Percentiles rank a stretch among this genome's conserved stretches.
Conservation (phyloP, 257 asterid genomes). For the Penstemon eatonii region DNA sequence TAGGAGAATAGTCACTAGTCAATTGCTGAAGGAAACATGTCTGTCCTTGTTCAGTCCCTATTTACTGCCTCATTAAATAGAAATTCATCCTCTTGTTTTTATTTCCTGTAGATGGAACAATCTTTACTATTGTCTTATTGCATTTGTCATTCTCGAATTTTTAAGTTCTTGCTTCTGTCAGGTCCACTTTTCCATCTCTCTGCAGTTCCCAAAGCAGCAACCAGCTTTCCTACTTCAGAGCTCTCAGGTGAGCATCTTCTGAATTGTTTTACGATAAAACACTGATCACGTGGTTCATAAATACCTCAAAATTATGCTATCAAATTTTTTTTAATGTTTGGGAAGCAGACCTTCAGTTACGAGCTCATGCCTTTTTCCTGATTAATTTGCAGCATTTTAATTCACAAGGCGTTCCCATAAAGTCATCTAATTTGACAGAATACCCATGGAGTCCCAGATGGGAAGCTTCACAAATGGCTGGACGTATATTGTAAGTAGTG, state of each 20-base stretch:
- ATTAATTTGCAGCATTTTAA: conserved; percentile 60
- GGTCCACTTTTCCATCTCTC: conserved; percentile 77
- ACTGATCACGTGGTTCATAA: neutral
- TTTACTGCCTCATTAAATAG: neutral
- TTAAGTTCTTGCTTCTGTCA: conserved; percentile 31
- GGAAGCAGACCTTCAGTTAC: neutral
- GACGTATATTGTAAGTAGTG: conserved; percentile 66
- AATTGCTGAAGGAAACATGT: neutral
- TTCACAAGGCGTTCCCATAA: conserved; percentile 58
- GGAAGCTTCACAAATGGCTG: conserved; percentile 77
- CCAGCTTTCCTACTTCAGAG: conserved; percentile 80
- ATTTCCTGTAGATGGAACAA: conserved; percentile 18
- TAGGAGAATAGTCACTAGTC: conserved; percentile 7
- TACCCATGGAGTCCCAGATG: conserved; percentile 97
- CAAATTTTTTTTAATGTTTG: neutral
- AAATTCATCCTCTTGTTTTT: neutral
- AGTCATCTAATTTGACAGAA: conserved; percentile 53
- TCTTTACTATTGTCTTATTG: conserved; percentile 11
- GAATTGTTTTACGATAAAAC: neutral
- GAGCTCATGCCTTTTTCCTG: no score
- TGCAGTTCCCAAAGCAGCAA: conserved; percentile 89
- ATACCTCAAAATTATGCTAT: neutral
- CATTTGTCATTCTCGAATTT: neutral
- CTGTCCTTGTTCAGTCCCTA: conserved; percentile 10
- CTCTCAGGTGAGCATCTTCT: conserved; percentile 54